phyloP scores from a whole-genome alignment of 2,329 filamentous ascomycete species.

The Ambrosiella cleistominuta region DNA sequence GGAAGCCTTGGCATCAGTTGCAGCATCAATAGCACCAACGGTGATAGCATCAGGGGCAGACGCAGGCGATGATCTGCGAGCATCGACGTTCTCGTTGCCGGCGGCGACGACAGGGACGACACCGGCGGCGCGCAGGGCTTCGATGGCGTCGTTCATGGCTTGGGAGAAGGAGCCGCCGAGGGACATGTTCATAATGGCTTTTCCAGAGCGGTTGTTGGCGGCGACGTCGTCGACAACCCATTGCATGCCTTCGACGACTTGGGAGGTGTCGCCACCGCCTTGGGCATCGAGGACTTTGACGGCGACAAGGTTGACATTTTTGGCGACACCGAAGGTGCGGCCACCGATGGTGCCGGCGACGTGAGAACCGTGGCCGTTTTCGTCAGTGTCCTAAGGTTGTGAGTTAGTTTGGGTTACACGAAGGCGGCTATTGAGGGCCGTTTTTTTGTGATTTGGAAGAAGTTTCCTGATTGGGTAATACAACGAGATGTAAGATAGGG shows the following conservation, averaged over 20 bases:
- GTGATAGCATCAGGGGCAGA: conserved; percentile 39
- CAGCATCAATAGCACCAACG: conserved; percentile 39
- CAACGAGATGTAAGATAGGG: no score
- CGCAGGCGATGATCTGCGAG: conserved; percentile 33
- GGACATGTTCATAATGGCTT: conserved; percentile 47
- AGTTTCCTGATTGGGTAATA: not conserved
- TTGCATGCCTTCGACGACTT: conserved; percentile 41
- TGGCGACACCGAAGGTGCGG: conserved; percentile 43
- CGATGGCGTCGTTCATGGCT: conserved; percentile 38
- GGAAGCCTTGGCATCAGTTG: conserved; percentile 28
- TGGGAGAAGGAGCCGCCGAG: conserved; percentile 32
- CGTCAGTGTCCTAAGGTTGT: conserved; percentile 27
- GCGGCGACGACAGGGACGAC: conserved; percentile 42
- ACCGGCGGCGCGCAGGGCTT: conserved; percentile 30
- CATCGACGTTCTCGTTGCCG: conserved; percentile 39
- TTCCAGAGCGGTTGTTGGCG: conserved; percentile 26
- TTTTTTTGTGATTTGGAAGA: not conserved
- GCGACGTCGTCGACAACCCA: conserved; percentile 33
- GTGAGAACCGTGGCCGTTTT: conserved; percentile 47
- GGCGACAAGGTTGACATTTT: conserved; percentile 34
- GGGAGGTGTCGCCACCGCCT: conserved; percentile 22
- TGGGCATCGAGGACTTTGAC: conserved; percentile 42
- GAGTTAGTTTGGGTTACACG: not conserved
- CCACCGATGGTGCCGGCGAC: conserved; percentile 45
- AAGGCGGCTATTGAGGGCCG: not conserved